Percentiles rank a stretch among this genome's conserved stretches.
These are phyloP conservation scores for Candida odintsovae DNA, from an alignment of 805 yeast genomes.

Conservation along the genomic window DNA sequence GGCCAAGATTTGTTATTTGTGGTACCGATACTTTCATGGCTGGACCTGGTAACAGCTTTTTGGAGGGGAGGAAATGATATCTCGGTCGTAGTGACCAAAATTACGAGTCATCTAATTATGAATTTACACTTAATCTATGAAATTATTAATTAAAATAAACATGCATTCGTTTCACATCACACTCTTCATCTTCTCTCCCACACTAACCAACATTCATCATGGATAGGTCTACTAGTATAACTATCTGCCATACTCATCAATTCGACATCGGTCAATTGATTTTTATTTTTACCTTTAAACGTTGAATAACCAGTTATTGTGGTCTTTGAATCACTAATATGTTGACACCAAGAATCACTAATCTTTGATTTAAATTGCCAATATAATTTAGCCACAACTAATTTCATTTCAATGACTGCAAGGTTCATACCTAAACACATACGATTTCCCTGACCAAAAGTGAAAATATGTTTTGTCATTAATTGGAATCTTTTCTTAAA, in stretches of 20 bases:
- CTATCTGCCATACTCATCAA: conserved; percentile 53
- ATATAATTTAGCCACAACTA: conserved; percentile 47
- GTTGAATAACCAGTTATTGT: conserved; percentile 22
- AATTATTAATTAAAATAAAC: too few species aligned
- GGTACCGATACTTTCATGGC: too few species aligned
- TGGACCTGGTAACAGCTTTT: too few species aligned
- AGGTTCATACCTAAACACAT: conserved; percentile 73
- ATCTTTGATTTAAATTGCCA: conserved; percentile 39
- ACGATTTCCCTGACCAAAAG: conserved; percentile 68
- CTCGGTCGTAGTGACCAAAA: too few species aligned
- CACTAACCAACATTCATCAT: conserved; percentile 46
- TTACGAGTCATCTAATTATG: too few species aligned
- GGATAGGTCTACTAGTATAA: conserved; percentile 46
- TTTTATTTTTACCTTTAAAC: conserved; percentile 5
- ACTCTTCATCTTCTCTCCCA: conserved; percentile 4
- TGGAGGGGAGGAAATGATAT: too few species aligned
- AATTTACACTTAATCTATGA: too few species aligned
- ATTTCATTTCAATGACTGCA: conserved; percentile 61
- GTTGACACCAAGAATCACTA: conserved; percentile 39
- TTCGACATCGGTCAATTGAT: conserved; percentile 32
- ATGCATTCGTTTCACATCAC: neutral
- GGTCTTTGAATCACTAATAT: conserved; percentile 18
- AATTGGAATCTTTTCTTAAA: conserved; percentile 31
- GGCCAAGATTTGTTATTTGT: too few species aligned
- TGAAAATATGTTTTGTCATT: conserved; percentile 53